A percentile compares a stretch with the other conserved stretches of the same genome.
phyloP scores from a whole-genome alignment of 495 filamentous ascomycete genomes.

The Penicillium maclennaniae region DNA sequence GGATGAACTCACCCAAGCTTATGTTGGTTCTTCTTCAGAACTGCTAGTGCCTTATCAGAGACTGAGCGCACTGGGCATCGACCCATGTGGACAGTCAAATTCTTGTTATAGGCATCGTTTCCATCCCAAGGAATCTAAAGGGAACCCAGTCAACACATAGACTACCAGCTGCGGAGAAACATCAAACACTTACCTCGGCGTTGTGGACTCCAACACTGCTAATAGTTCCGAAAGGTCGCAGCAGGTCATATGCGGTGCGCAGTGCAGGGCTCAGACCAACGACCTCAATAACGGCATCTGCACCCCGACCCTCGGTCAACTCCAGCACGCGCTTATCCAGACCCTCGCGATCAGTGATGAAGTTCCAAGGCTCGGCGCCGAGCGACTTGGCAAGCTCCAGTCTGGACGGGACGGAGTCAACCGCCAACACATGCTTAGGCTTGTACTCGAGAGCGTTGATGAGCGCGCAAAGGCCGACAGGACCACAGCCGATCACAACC shows the following conservation, averaged over 20 bases:
- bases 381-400: conserved; percentile 72
- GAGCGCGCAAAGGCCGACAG: conserved; percentile 83
- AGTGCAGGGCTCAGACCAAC: conserved; percentile 83
- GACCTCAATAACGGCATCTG: conserved; percentile 88
- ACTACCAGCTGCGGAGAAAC: not conserved
- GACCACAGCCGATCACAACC: conserved; percentile 85
- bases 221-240: conserved; percentile 85
- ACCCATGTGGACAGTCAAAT: conserved; percentile 87
- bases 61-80: conserved; percentile 87
- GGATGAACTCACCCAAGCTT: conserved; percentile 63
- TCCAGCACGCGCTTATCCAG: conserved; percentile 69
- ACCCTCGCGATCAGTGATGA: conserved; percentile 62
- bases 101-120: conserved; percentile 83
- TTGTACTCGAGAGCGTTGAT: conserved; percentile 76
- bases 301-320: conserved; percentile 77
- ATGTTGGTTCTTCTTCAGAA: conserved; percentile 79
- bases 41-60: conserved; percentile 70
- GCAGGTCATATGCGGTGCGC: conserved; percentile 75
- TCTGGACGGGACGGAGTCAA: conserved; percentile 76
- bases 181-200: conserved; percentile 56
- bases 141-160: not conserved
- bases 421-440: conserved; percentile 78
- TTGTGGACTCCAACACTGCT: conserved; percentile 92
- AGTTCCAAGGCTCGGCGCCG: conserved; percentile 86
- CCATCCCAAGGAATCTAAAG: conserved; percentile 78